A percentile compares a stretch with the other conserved stretches of the same genome.
phyloP scores from a whole-genome alignment of 2,329 filamentous ascomycete genomes.

The Verticillium zaregamsianum region DNA sequence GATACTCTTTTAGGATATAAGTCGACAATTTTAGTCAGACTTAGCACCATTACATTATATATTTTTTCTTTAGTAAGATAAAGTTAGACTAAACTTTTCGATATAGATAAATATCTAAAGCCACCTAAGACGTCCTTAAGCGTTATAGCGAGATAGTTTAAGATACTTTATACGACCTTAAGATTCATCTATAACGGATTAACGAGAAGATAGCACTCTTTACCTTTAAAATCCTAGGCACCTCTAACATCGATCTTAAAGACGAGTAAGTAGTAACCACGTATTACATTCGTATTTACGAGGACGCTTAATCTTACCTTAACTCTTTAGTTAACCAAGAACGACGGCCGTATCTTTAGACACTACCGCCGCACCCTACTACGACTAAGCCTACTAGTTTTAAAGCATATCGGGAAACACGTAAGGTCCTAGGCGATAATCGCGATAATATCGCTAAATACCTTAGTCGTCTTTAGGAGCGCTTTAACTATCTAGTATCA shows the following conservation, averaged over 20 bases:
- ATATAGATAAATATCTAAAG: constrained; percentile 24
- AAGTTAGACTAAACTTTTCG: constrained; percentile 5
- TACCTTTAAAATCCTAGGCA: constrained; percentile 11
- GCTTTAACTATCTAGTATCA: constrained; percentile 19
- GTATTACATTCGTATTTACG: constrained; percentile 33
- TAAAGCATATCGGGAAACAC: constrained; percentile 26
- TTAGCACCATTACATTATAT: constrained; percentile 28
- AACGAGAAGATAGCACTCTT: constrained; percentile 26
- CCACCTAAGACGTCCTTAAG: constrained; percentile 25
- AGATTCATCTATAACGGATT: constrained; percentile 27
- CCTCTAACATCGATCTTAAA: constrained; percentile 23
- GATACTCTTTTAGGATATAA: constrained; percentile 32
- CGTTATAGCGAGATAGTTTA: constrained; percentile 33
- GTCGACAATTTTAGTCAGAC: constrained; percentile 29
- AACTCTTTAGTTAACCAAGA: constrained; percentile 24
- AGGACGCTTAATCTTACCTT: constrained; percentile 29
- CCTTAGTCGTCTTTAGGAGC: constrained; percentile 26
- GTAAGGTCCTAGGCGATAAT: constrained; percentile 23
- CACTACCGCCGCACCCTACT: neutral
- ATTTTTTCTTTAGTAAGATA: constrained; percentile 18
- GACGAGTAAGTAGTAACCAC: constrained; percentile 31
- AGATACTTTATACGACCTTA: constrained; percentile 28
- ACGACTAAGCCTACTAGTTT: constrained; percentile 13
- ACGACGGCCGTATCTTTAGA: constrained; percentile 4
- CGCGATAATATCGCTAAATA: constrained; percentile 23